Evolutionary conservation across 2,329 filamentous ascomycete genomes (phyloP).

Genomic region (Aureobasidium melanogenum): DNA sequence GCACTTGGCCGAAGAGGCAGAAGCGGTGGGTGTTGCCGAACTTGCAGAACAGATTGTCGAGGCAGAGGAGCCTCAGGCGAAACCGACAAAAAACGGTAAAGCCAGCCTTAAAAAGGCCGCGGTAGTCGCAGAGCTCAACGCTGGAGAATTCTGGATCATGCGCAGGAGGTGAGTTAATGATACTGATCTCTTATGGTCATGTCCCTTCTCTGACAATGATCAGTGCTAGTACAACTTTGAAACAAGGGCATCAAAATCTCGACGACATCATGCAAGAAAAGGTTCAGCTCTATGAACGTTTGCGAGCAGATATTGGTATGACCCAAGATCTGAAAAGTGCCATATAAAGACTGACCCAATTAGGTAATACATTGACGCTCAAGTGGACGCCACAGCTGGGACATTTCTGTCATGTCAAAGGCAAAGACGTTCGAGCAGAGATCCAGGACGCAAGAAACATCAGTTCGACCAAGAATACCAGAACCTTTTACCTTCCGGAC

Average conservation of each 20-base stretch:
- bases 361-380: slow-evolving; percentile 54
- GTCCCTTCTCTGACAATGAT: neutral
- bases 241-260: slow-evolving; percentile 60
- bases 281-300: slow-evolving; percentile 45
- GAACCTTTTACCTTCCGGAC: slow-evolving; percentile 71
- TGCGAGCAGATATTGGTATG: slow-evolving; percentile 51
- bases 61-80: slow-evolving; percentile 15
- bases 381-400: slow-evolving; percentile 82
- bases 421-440: slow-evolving; percentile 54
- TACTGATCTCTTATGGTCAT: neutral
- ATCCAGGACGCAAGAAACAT: slow-evolving; percentile 47
- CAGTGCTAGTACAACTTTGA: slow-evolving; percentile 56
- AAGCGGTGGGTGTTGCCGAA: slow-evolving; percentile 60
- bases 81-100: slow-evolving; percentile 11
- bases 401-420: slow-evolving; percentile 84
- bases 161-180: slow-evolving; percentile 29
- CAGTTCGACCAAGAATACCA: slow-evolving; percentile 72
- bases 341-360: neutral
- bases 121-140: slow-evolving; percentile 14
- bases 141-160: slow-evolving; percentile 55
- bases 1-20: slow-evolving; percentile 66
- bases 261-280: slow-evolving; percentile 54
- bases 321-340: no score
- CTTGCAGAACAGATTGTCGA: slow-evolving; percentile 54
- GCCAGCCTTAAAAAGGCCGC: neutral